Evolutionary conservation across 768 basidiomycete species (phyloP).

Genomic region (Strobilomyces dryophilus): DNA sequence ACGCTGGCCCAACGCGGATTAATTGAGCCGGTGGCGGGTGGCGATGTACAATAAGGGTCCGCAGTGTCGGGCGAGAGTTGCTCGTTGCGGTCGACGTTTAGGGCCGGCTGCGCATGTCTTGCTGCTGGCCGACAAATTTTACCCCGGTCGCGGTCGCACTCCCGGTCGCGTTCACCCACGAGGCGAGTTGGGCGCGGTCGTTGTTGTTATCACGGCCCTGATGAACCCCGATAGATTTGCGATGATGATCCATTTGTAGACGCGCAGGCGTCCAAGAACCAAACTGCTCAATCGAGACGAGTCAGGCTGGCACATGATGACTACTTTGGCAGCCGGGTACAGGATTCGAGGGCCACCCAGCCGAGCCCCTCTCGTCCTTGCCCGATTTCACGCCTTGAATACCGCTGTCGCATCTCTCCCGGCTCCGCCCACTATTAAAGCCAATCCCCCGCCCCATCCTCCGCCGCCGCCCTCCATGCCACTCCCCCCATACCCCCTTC

Average conservation of each 20-base stretch:
- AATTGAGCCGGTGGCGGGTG: constrained; percentile 32
- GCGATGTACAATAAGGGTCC: constrained; percentile 30
- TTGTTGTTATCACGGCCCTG: constrained; percentile 2
- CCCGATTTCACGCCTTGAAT: constrained; percentile 23
- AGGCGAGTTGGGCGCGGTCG: no score
- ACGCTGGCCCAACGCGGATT: constrained; percentile 9
- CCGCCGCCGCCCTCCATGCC: constrained; percentile 40
- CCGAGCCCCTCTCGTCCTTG: constrained; percentile 44
- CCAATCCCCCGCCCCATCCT: constrained; percentile 11
- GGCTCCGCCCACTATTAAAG: constrained; percentile 39
- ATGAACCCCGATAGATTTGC: constrained; percentile 23
- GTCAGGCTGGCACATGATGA: constrained; percentile 40
- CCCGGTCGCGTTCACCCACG: no score
- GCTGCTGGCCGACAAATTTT: not conserved
- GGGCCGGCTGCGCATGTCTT: constrained; percentile 19
- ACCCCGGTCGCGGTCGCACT: no score
- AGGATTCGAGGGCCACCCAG: constrained; percentile 30
- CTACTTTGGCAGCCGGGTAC: constrained; percentile 32
- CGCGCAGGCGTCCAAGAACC: constrained; percentile 16
- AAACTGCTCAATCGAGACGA: constrained; percentile 35
- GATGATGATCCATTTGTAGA: constrained; percentile 16
- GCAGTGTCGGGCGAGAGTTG: constrained; percentile 5
- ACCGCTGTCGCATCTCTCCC: constrained; percentile 31
- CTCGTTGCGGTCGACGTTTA: constrained; percentile 1
- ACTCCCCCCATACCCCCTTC: constrained; percentile 35